Percentiles rank a stretch among this genome's conserved stretches.
Conservation (phyloP, 2,329 filamentous ascomycete species). For the Sporothrix brasiliensis region DNA sequence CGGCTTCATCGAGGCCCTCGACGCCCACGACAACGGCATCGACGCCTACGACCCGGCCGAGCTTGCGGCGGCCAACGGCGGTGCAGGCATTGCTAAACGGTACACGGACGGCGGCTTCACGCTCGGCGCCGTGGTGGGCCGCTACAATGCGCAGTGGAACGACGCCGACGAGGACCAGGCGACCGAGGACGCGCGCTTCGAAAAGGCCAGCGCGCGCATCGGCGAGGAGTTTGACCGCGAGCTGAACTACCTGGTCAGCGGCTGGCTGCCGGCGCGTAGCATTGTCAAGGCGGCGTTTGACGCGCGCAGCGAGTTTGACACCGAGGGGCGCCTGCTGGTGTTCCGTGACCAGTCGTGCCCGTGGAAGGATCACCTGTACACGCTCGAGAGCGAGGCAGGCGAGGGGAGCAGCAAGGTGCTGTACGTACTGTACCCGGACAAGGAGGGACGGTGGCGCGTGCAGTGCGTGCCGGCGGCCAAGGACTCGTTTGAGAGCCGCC, state of each 20-base stretch:
- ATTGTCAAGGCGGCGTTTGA: conserved; percentile 73
- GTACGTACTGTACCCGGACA: conserved; percentile 79
- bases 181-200: conserved; percentile 80
- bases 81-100: conserved; percentile 74
- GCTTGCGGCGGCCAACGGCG: conserved; percentile 52
- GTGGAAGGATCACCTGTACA: conserved; percentile 96
- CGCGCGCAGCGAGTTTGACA: conserved; percentile 60
- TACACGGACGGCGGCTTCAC: conserved; percentile 83
- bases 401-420: conserved; percentile 80
- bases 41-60: conserved; percentile 74
- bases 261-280: conserved; percentile 83
- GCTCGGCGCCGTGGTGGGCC: conserved; percentile 79
- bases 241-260: conserved; percentile 70
- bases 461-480: conserved; percentile 85
- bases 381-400: conserved; percentile 64
- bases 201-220: conserved; percentile 76
- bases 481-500: conserved; percentile 88
- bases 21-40: conserved; percentile 97
- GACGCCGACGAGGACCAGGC: conserved; percentile 66
- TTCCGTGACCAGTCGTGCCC: conserved; percentile 77
- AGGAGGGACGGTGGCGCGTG: conserved; percentile 86
- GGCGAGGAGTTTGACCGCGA: conserved; percentile 85
- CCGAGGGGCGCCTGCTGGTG: conserved; percentile 75
- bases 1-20: conserved; percentile 91
- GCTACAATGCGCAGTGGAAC: conserved; percentile 81